A percentile compares a stretch with the other conserved stretches of the same genome.
Evolutionary conservation across 805 yeast species (phyloP).

Genomic region (Vanderwaltozyma yarrowii): DNA sequence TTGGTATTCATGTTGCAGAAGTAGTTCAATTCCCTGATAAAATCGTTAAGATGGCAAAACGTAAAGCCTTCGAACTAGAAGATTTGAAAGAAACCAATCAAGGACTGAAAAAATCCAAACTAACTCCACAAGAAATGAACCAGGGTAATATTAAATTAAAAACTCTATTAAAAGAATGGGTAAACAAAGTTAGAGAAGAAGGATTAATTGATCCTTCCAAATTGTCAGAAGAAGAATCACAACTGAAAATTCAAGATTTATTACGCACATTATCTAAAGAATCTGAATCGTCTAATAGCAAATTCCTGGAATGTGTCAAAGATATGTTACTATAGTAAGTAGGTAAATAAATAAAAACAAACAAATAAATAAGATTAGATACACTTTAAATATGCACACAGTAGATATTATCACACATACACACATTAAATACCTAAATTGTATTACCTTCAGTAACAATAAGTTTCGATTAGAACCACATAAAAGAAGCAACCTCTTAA

Average conservation of each 20-base stretch:
- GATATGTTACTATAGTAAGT: slow-evolving; percentile 10
- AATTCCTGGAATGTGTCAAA: slow-evolving; percentile 15
- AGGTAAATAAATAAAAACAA: too few species aligned
- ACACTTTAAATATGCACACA: too few species aligned
- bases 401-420: too few species aligned
- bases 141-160: slow-evolving; percentile 42
- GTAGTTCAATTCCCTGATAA: slow-evolving; percentile 86
- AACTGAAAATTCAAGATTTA: slow-evolving; percentile 16
- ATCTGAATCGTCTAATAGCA: slow-evolving; percentile 6
- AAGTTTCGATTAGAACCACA: too few species aligned
- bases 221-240: slow-evolving; percentile 29
- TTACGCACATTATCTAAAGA: slow-evolving; percentile 11
- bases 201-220: slow-evolving; percentile 16
- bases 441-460: too few species aligned
- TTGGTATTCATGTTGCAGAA: slow-evolving; percentile 97
- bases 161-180: slow-evolving; percentile 46
- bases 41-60: slow-evolving; percentile 88
- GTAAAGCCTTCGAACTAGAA: slow-evolving; percentile 84
- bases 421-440: too few species aligned
- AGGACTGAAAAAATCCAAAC: slow-evolving; percentile 40
- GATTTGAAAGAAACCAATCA: slow-evolving; percentile 38
- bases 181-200: slow-evolving; percentile 29
- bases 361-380: too few species aligned
- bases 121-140: slow-evolving; percentile 38
- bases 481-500: too few species aligned